Evolutionary conservation across 352 stramenopile species (phyloP).

Genomic region (Globisporangium apiculatum): DNA sequence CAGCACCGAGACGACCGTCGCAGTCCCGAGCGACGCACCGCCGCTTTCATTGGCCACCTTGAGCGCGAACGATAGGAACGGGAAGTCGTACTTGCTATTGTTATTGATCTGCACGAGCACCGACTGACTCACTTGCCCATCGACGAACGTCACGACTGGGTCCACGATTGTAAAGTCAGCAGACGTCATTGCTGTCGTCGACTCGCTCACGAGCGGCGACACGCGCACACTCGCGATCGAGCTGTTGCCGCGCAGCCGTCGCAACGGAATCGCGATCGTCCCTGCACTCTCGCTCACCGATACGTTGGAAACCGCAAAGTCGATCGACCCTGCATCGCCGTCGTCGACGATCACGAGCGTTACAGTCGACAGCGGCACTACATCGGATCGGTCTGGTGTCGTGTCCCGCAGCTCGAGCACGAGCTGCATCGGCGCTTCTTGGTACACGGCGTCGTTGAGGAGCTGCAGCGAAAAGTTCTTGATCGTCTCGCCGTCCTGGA

Average conservation of each 20-base stretch:
- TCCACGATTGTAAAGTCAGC: constrained; percentile 25
- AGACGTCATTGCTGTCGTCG: constrained; percentile 15
- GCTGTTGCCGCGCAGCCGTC: constrained; percentile 26
- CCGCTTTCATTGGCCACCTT: constrained; percentile 20
- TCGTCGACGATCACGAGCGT: constrained; percentile 42
- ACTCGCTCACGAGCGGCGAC: background rate
- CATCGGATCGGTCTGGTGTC: constrained; percentile 22
- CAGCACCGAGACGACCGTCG: constrained; percentile 21
- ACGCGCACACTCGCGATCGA: constrained; percentile 23
- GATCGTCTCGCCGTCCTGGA: constrained; percentile 25
- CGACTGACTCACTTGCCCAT: constrained; percentile 18
- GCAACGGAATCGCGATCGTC: constrained; percentile 21
- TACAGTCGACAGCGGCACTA: constrained; percentile 10
- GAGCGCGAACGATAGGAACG: constrained; percentile 38
- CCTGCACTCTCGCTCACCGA: constrained; percentile 21
- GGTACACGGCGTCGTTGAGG: constrained; percentile 32
- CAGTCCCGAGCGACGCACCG: constrained; percentile 20
- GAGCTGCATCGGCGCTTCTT: constrained; percentile 18
- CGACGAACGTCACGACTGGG: constrained; percentile 25
- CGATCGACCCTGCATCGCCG: constrained; percentile 43
- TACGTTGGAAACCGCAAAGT: constrained; percentile 21
- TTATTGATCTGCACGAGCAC: constrained; percentile 30
- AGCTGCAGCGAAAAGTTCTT: constrained; percentile 36
- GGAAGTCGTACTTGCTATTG: constrained; percentile 41
- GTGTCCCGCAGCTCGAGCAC: constrained; percentile 30